These are phyloP conservation scores for Penicillium mononematosum DNA, from an alignment of 495 filamentous ascomycete species.

Conservation along the genomic window DNA sequence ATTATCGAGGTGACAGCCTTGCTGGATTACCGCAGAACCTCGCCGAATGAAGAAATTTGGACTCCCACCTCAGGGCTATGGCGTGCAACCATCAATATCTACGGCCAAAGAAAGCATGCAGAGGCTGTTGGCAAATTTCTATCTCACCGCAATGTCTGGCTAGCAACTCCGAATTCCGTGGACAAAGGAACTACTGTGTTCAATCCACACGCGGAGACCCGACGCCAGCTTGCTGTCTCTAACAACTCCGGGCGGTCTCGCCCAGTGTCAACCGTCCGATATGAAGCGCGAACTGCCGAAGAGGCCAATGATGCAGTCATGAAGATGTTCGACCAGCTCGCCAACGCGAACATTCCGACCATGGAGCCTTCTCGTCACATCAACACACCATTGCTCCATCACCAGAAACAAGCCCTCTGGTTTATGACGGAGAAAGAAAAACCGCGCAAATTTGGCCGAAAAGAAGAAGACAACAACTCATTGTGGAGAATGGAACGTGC, in stretches of 20 bases:
- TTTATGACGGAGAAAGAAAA: slow-evolving; percentile 86
- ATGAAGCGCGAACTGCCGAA: slow-evolving; percentile 67
- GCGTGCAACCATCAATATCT: slow-evolving; percentile 68
- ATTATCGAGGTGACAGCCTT: slow-evolving; percentile 64
- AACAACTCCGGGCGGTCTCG: slow-evolving; percentile 24
- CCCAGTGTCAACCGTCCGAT: slow-evolving; percentile 32
- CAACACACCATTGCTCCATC: slow-evolving; percentile 69
- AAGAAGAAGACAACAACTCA: slow-evolving; percentile 62
- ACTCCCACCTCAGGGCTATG: slow-evolving; percentile 51
- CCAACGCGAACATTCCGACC: slow-evolving; percentile 70
- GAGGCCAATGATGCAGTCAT: slow-evolving; percentile 82
- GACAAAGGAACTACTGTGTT: slow-evolving; percentile 63
- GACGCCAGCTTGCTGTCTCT: slow-evolving; percentile 34
- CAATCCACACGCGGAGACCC: slow-evolving; percentile 64
- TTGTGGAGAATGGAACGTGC: slow-evolving; percentile 64
- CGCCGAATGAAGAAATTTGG: slow-evolving; percentile 55
- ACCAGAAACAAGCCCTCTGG: slow-evolving; percentile 88
- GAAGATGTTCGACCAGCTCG: slow-evolving; percentile 82
- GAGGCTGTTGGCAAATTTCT: slow-evolving; percentile 63
- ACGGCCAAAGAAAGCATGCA: slow-evolving; percentile 69
- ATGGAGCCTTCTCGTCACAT: slow-evolving; percentile 64
- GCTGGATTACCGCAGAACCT: slow-evolving; percentile 59
- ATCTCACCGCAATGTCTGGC: slow-evolving; percentile 59
- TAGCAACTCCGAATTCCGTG: slow-evolving; percentile 60
- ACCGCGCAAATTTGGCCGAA: slow-evolving; percentile 52